Evolutionary conservation across 345 rosid species (phyloP), one percentile per base, ranked within the genome.

Genomic region (Fremontodendron californicum): DNA sequence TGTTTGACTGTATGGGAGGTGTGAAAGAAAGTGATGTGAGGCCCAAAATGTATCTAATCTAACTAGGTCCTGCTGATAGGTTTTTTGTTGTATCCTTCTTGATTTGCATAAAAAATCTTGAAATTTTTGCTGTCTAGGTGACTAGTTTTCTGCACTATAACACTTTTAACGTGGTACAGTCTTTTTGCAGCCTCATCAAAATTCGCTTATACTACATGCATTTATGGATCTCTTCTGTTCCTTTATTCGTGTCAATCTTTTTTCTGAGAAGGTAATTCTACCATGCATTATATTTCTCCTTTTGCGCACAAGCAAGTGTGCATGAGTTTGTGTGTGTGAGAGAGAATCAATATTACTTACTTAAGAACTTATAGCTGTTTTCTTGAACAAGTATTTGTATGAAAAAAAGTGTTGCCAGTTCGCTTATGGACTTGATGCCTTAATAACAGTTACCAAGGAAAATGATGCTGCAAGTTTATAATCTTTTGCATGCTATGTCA

Each of bases 161-260:
- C 83, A 83, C 90, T 86, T 77, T 82, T 91, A 87, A 94, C 90
- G 79, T 82, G 81, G 82, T 84, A 86, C 86, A 80, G 88, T 82
- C 61, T 78, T 88, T 87, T 90, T 91, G 94, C 99, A 96, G 99
- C 98, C 98, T 66, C 97, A 94, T 87, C 99, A 96, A 86, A 96
- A 96, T 86, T 96, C 98, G 15, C 97, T 96, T 74, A 93, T 96
- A 78, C 89, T 96, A 55, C 97, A 96, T 71, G 97, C 97, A 0
- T 96, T 96, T 84, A 96, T 96, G 99, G 99, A 94, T 88, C 94
- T 96, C 78, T 96, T 94, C 82, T 96, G 99, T 82, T 91, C 95
- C 73, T 96, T 96, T 73, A 92, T 92, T 72, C 97, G 95, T 48
- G 99, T 92, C 74, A 96, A 90, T 84, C 92, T 96, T 79, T 92